Base-by-base conservation (phyloP, 306 rosid genomes). In the Vicia sativa region DNA sequence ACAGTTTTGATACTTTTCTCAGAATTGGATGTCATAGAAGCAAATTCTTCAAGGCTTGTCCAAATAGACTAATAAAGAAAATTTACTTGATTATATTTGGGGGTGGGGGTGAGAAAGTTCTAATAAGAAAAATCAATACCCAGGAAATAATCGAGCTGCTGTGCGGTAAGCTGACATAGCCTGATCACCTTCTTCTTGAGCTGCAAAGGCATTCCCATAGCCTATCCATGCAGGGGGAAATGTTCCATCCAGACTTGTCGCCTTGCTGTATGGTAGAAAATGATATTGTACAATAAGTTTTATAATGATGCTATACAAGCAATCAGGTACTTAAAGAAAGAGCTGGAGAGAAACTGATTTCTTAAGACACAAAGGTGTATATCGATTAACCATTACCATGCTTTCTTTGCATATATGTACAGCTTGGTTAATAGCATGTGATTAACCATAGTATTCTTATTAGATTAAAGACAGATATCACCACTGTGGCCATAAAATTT, bases 161-260 rank as follows among this genome's bases (percentile, higher is more conserved):
- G 97, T 93, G 68, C 96, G 91, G 82, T 93, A 93, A 54, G 90
- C 91, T 3, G 97, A 88, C 99, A 93, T 90, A 15, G 99, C 99
- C 80, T 90, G 99, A 79, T 93, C 99, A 64, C 97, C 99, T 84
- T 93, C 99, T 75, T 93, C 96, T 76, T 83, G 85, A 77, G 97
- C 95, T 77, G 99, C 91, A 79, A 75, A 87, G 59, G 97, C 97
- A 70, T 93, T 93, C 38, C 99, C 97, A 76, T 65, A 87, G 38
- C 99, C 99, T 74, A 93, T 90, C 99, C 96, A 90, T 29, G 96
- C 98, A 75, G 97, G 99, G 35, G 97, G 78, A 74, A 93, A 93
- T 67, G 90, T 88, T 70, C 91, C 87, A 74, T 93, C 99, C 35
- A 93, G 86, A 84, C 80, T 88, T 46, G 99, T 88, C 62, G 96